phyloP scores from a whole-genome alignment of 441 rosid species.

The Gossypium davidsonii region DNA sequence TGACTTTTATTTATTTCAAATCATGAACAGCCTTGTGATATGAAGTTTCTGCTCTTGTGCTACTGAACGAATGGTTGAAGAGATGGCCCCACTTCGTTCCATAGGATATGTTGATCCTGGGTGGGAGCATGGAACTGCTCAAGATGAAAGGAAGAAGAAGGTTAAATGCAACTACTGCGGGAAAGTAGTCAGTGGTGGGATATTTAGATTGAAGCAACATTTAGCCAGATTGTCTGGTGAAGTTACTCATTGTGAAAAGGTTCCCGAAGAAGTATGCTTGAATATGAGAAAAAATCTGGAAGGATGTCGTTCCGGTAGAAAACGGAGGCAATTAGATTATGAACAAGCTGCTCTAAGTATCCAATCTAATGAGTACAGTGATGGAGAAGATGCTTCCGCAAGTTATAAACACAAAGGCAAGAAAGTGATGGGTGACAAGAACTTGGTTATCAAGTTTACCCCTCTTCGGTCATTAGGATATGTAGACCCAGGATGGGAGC shows the following conservation, averaged over 20 bases:
- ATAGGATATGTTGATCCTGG: conserved; percentile 66
- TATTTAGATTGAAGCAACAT: conserved; percentile 84
- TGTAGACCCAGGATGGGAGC: conserved; percentile 99
- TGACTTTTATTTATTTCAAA: neutral
- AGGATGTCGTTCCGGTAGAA: conserved; percentile 57
- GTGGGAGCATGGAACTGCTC: conserved; percentile 88
- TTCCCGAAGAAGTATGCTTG: conserved; percentile 61
- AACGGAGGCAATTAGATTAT: conserved; percentile 46
- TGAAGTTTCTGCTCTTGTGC: conserved; percentile 15
- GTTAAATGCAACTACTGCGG: conserved; percentile 85
- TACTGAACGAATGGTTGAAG: conserved; percentile 24
- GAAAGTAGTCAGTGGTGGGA: conserved; percentile 77
- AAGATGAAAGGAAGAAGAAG: conserved; percentile 79
- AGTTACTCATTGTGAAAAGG: conserved; percentile 78
- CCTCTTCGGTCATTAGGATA: conserved; percentile 73
- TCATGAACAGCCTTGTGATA: conserved; percentile 16
- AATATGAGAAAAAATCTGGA: conserved; percentile 72
- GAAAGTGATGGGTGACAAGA: conserved; percentile 39
- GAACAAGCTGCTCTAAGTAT: conserved; percentile 38
- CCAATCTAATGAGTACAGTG: conserved; percentile 33
- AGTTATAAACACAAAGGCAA: conserved; percentile 46
- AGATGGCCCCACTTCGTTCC: conserved; percentile 58
- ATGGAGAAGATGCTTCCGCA: conserved; percentile 28
- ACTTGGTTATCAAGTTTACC: conserved; percentile 37
- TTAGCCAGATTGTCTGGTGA: conserved; percentile 75